phyloP scores from a whole-genome alignment of 2,329 filamentous ascomycete species.

The Thyridium curvatum region DNA sequence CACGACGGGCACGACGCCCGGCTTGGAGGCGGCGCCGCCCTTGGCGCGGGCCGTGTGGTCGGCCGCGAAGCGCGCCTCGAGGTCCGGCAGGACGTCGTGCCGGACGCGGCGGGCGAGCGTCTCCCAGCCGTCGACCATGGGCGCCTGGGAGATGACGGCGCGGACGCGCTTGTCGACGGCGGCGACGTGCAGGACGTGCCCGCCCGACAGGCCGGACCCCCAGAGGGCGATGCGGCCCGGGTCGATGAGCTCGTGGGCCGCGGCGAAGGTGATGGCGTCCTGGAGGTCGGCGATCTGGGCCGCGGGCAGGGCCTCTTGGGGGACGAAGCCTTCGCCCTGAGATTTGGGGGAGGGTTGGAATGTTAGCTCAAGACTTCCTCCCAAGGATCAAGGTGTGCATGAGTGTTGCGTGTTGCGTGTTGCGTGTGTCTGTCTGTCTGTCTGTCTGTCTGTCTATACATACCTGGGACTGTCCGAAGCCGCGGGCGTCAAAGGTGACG shows the following conservation, averaged over 20 bases:
- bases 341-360: neutral
- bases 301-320: neutral
- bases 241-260: conserved; percentile 2
- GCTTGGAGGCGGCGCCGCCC: neutral
- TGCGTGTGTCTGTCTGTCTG: too few species aligned
- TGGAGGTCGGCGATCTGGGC: conserved; percentile 2
- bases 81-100: neutral
- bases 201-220: conserved; percentile 2
- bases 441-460: too few species aligned
- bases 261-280: conserved; percentile 3
- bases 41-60: conserved; percentile 2
- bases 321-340: neutral
- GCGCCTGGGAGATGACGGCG: conserved; percentile 1
- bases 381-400: neutral
- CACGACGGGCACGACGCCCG: too few species aligned
- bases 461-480: neutral
- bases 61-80: neutral
- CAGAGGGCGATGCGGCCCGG: conserved; percentile 1
- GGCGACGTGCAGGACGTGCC: conserved; percentile 1
- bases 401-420: too few species aligned
- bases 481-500: conserved; percentile 1
- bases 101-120: too few species aligned
- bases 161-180: conserved; percentile 4
- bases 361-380: conserved; percentile 1
- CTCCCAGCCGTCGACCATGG: neutral